phyloP scores from a whole-genome alignment of 1,139 yeast species.

The Taphrina flavorubra region DNA sequence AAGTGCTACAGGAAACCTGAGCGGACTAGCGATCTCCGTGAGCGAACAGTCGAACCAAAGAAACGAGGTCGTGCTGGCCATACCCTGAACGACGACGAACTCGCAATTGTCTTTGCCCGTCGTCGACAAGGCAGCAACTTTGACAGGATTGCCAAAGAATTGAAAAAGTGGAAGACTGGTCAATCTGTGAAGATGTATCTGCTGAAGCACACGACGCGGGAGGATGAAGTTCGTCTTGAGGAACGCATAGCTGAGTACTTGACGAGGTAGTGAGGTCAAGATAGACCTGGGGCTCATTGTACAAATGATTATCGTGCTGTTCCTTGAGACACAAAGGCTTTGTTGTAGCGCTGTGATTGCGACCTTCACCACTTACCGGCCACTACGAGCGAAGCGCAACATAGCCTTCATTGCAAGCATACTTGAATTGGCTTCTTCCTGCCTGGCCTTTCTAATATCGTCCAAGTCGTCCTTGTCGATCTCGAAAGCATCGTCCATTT shows the following conservation, averaged over 20 bases:
- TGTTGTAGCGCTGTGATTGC: too few relatives aligned
- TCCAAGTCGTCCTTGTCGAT: constrained; percentile 37
- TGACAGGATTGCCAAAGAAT: constrained; percentile 12
- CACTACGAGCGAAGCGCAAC: constrained; percentile 28
- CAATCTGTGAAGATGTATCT: constrained; percentile 22
- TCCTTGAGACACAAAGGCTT: too few relatives aligned
- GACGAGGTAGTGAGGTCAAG: background rate
- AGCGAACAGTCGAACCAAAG: background rate
- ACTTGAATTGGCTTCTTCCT: constrained; percentile 9
- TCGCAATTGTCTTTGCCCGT: background rate
- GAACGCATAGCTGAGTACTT: background rate
- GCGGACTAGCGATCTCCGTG: background rate
- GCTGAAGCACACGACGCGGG: constrained; percentile 4
- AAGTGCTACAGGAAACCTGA: constrained; percentile 14
- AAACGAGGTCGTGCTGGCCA: constrained; percentile 12
- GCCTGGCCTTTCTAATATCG: constrained; percentile 27
- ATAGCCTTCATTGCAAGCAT: constrained; percentile 21
- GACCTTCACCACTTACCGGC: constrained; percentile 3
- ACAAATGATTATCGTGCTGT: background rate
- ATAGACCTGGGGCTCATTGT: background rate
- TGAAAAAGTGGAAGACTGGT: constrained; percentile 30
- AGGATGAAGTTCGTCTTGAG: constrained; percentile 6
- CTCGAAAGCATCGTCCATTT: constrained; percentile 34
- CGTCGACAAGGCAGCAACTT: constrained; percentile 23
- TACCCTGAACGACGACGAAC: constrained; percentile 9